Percentiles rank a stretch among this genome's conserved stretches.
Conservation (phyloP, 1,139 yeast genomes). For the Schwanniomyces etchellsii region DNA sequence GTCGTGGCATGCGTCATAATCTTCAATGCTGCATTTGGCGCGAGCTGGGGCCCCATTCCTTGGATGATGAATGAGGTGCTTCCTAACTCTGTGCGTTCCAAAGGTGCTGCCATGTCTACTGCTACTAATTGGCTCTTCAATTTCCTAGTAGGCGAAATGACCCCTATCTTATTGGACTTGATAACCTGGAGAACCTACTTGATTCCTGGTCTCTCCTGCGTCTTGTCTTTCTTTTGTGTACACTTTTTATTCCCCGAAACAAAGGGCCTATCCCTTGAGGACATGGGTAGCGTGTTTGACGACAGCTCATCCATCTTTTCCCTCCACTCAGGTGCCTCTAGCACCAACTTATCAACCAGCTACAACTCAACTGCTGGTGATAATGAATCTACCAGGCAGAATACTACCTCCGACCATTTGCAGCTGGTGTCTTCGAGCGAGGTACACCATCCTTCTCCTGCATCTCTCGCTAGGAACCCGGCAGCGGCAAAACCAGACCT, state of each 20-base stretch:
- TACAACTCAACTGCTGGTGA: slow-evolving; percentile 20
- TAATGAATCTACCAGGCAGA: slow-evolving; percentile 9
- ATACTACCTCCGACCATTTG: slow-evolving; percentile 11
- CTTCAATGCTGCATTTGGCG: slow-evolving; percentile 83
- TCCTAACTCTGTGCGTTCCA: slow-evolving; percentile 83
- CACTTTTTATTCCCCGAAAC: slow-evolving; percentile 49
- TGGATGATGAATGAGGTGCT: slow-evolving; percentile 92
- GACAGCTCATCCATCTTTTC: slow-evolving; percentile 41
- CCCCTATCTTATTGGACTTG: slow-evolving; percentile 74
- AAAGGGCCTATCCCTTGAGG: slow-evolving; percentile 48
- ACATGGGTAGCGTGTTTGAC: slow-evolving; percentile 49
- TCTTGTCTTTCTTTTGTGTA: slow-evolving; percentile 57
- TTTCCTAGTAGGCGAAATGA: slow-evolving; percentile 85
- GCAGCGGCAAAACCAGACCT: slow-evolving; percentile 24
- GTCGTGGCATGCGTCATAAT: slow-evolving; percentile 75
- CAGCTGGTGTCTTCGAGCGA: slow-evolving; percentile 12
- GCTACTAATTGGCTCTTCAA: slow-evolving; percentile 96
- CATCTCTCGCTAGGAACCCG: slow-evolving; percentile 37
- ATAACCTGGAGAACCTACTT: slow-evolving; percentile 79
- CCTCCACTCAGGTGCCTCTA: slow-evolving; percentile 30
- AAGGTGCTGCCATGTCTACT: slow-evolving; percentile 87
- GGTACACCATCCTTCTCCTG: slow-evolving; percentile 26
- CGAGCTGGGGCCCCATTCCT: slow-evolving; percentile 92
- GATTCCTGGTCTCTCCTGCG: slow-evolving; percentile 74
- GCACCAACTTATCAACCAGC: slow-evolving; percentile 3